Conservation (phyloP, 345 rosid genomes). For the Xanthoceras sorbifolium region DNA sequence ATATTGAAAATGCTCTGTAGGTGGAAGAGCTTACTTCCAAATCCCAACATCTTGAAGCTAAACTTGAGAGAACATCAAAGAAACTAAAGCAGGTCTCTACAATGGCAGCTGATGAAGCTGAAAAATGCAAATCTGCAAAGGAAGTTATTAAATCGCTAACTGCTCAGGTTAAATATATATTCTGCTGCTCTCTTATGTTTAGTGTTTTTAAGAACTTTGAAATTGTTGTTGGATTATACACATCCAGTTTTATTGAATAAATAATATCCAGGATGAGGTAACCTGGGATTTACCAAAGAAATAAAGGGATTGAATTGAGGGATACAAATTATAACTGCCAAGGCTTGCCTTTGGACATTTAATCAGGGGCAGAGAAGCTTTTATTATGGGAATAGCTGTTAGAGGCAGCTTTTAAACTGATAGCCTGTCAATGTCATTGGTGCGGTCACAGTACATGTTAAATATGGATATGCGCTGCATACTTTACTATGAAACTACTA, state of each 20-base stretch:
- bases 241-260: neutral
- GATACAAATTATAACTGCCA: neutral
- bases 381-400: neutral
- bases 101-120: conserved; percentile 83
- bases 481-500: neutral
- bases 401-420: neutral
- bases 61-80: conserved; percentile 62
- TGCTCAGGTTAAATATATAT: conserved; percentile 57
- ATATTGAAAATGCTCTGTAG: conserved; percentile 37
- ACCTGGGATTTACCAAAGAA: neutral
- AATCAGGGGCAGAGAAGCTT: neutral
- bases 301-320: neutral
- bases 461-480: conserved; percentile 6
- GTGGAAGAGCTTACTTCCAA: conserved; percentile 68
- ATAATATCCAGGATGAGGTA: neutral
- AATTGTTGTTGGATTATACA: neutral
- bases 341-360: neutral
- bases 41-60: conserved; percentile 65
- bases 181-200: conserved; percentile 3
- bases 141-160: conserved; percentile 78
- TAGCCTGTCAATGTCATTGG: neutral
- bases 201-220: neutral
- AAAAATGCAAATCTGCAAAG: conserved; percentile 77
- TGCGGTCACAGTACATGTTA: neutral
- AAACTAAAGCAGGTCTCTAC: conserved; percentile 69